Percentiles rank a stretch among this genome's conserved stretches.
These are phyloP conservation scores for Laguncularia racemosa DNA, from an alignment of 345 rosid genomes.

Conservation along the genomic window DNA sequence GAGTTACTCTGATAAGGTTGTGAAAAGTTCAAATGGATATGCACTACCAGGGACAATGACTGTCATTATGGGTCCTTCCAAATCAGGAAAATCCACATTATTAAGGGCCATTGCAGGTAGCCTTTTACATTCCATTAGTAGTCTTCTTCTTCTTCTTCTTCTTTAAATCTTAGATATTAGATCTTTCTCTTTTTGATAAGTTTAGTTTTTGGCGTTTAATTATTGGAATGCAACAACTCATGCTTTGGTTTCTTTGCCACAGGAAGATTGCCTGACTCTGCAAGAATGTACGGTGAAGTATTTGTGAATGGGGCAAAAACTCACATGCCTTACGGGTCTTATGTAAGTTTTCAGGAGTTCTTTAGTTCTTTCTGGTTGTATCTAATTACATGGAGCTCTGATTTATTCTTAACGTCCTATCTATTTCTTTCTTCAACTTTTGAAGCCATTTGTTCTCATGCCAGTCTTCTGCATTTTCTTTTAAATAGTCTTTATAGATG, in stretches of 20 bases:
- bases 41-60: slow-evolving; percentile 98
- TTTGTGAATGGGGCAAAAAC: slow-evolving; percentile 74
- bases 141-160: too few species aligned
- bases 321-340: slow-evolving; percentile 76
- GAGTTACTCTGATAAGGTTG: slow-evolving; percentile 82
- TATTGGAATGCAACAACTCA: background rate
- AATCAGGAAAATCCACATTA: slow-evolving; percentile 92
- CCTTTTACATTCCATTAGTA: slow-evolving; percentile 3
- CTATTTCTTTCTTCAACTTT: too few species aligned
- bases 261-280: slow-evolving; percentile 81
- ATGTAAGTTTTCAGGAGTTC: slow-evolving; percentile 46
- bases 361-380: too few species aligned
- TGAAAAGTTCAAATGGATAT: slow-evolving; percentile 91
- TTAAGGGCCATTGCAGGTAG: slow-evolving; percentile 92
- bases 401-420: too few species aligned
- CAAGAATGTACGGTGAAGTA: slow-evolving; percentile 81
- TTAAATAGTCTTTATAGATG: too few species aligned
- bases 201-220: background rate
- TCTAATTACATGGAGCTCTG: too few species aligned
- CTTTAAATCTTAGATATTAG: too few species aligned
- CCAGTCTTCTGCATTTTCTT: too few species aligned
- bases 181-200: background rate
- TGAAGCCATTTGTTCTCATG: too few species aligned
- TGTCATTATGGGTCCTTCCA: slow-evolving; percentile 98
- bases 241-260: slow-evolving; percentile 10